Conservation (phyloP, 2,329 filamentous ascomycete species). For the Thermothelomyces thermophilus region DNA sequence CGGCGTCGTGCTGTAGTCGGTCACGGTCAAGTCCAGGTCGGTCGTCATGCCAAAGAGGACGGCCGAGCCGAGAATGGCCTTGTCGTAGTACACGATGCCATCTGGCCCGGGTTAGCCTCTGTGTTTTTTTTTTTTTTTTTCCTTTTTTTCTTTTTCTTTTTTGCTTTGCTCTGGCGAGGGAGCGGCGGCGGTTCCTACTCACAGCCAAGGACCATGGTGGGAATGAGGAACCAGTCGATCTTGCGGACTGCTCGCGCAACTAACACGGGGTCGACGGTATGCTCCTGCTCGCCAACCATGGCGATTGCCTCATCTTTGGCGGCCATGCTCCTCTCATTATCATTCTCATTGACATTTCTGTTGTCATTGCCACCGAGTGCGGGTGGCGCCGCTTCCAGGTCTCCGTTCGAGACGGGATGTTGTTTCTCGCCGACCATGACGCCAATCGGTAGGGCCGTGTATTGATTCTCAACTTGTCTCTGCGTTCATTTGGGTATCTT, state of each 20-base stretch:
- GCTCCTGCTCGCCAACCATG: conserved; percentile 52
- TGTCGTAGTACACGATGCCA: conserved; percentile 65
- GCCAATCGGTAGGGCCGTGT: not conserved
- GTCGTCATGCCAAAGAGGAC: conserved; percentile 70
- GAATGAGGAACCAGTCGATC: conserved; percentile 51
- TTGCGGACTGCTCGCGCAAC: conserved; percentile 46
- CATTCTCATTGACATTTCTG: not conserved
- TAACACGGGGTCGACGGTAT: conserved; percentile 43
- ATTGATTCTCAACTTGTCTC: too few species aligned
- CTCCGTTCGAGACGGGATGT: not conserved
- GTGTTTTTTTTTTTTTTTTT: not conserved
- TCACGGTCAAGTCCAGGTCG: conserved; percentile 55
- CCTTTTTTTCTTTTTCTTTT: not conserved
- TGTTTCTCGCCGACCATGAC: conserved; percentile 3
- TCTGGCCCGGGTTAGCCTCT: conserved; percentile 33
- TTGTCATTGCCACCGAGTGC: not conserved
- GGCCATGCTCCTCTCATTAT: not conserved
- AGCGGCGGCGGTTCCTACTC: conserved; percentile 11
- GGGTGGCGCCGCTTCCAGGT: conserved; percentile 2
- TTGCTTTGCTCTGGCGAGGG: too few species aligned
- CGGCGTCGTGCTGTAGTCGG: conserved; percentile 38
- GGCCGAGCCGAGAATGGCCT: conserved; percentile 68
- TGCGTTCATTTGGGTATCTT: too few species aligned
- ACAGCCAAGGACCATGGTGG: conserved; percentile 47
- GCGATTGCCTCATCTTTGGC: conserved; percentile 47